Conservation (phyloP, 1,284 basidiomycete genomes). For the Ceratobasidium sp. region DNA sequence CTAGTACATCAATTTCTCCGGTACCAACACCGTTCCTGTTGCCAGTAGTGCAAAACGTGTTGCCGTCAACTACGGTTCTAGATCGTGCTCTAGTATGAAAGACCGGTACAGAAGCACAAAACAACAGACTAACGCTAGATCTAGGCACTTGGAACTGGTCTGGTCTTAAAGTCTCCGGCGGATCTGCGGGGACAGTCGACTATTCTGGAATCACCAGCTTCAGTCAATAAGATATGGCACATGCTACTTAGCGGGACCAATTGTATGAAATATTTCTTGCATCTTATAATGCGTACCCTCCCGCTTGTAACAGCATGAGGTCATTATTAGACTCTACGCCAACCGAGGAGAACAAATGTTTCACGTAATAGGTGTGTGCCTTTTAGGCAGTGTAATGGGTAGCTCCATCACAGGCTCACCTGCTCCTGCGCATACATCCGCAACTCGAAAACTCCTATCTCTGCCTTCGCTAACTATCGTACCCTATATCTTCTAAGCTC, state of each 20-base stretch:
- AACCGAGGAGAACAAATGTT: too few species aligned
- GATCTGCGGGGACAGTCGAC: constrained; percentile 35
- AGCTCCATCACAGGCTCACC: not conserved
- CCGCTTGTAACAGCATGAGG: too few species aligned
- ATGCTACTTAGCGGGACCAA: too few species aligned
- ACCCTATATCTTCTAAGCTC: too few species aligned
- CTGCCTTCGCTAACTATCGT: not conserved
- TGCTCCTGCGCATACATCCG: not conserved
- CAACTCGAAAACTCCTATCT: not conserved
- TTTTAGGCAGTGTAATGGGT: too few species aligned
- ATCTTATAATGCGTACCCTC: too few species aligned
- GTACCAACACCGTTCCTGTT: constrained; percentile 36
- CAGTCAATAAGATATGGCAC: not conserved
- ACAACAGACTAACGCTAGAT: too few species aligned
- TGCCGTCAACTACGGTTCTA: constrained; percentile 39
- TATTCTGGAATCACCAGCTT: constrained; percentile 38
- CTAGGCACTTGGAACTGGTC: too few species aligned
- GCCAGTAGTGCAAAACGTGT: constrained; percentile 38
- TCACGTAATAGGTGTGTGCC: too few species aligned
- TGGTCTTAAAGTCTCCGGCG: constrained; percentile 39
- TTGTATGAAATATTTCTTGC: too few species aligned
- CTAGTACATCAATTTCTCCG: constrained; percentile 15
- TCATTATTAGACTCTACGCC: too few species aligned
- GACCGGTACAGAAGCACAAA: not conserved
- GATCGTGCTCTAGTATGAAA: constrained; percentile 36